Conservation (phyloP, 129 eudicot species). For the Pulicaria dysenterica region DNA sequence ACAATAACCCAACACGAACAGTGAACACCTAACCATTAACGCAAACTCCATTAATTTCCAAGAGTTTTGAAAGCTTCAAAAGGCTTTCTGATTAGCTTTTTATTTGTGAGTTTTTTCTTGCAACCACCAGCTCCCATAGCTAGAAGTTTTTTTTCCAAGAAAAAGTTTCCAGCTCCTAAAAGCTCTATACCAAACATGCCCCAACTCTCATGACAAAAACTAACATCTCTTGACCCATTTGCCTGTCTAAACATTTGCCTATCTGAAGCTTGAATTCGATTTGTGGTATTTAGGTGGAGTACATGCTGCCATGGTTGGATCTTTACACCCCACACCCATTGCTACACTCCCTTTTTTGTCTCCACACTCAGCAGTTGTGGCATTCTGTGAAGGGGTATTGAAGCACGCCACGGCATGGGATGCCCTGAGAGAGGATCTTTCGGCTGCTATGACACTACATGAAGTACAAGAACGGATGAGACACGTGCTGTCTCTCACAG, state of each 20-base stretch:
- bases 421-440: constrained; percentile 75
- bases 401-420: constrained; percentile 97
- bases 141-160: too few species aligned
- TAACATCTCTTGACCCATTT: not conserved
- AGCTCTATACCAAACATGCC: too few species aligned
- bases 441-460: constrained; percentile 66
- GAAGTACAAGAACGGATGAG: constrained; percentile 86
- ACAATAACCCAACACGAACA: too few species aligned
- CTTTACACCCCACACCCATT: constrained; percentile 85
- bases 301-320: constrained; percentile 99
- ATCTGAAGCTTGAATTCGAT: not conserved
- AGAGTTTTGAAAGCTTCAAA: too few species aligned
- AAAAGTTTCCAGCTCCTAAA: too few species aligned
- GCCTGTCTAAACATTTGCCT: not conserved
- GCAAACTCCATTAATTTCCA: too few species aligned
- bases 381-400: constrained; percentile 90
- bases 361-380: constrained; percentile 96
- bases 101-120: too few species aligned
- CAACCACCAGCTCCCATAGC: too few species aligned
- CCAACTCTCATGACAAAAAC: not conserved
- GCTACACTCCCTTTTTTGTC: constrained; percentile 95
- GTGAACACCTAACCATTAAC: too few species aligned
- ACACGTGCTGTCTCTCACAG: constrained; percentile 83
- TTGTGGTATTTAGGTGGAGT: constrained; percentile 71
- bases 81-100: too few species aligned